Evolutionary conservation across 495 filamentous ascomycete species (phyloP).

Genomic region (Penicillium odoratum): DNA sequence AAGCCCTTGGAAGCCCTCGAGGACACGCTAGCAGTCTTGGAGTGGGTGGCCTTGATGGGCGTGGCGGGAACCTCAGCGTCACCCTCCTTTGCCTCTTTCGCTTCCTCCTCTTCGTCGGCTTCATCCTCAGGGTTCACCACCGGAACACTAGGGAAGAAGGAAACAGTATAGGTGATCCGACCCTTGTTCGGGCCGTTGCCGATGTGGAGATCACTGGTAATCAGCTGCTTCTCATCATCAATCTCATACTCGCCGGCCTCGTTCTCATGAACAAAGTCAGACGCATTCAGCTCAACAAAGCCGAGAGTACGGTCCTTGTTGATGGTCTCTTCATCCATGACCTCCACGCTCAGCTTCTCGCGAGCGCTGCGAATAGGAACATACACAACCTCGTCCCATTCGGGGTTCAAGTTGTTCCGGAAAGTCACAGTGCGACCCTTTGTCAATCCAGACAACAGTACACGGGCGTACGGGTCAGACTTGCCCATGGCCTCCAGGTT

Average conservation of each 20-base stretch:
- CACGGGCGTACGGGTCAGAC: constrained; percentile 90
- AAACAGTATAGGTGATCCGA: constrained; percentile 74
- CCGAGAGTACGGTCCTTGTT: constrained; percentile 87
- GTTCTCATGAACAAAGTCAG: constrained; percentile 76
- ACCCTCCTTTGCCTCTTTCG: constrained; percentile 49
- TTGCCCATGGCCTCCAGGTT: constrained; percentile 96
- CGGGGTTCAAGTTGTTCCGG: constrained; percentile 90
- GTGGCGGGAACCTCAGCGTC: constrained; percentile 37
- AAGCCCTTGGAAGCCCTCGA: constrained; percentile 29
- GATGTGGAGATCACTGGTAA: constrained; percentile 61
- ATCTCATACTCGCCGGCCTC: constrained; percentile 81
- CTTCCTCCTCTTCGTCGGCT: constrained; percentile 57
- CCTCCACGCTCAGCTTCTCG: constrained; percentile 83
- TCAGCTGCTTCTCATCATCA: constrained; percentile 70
- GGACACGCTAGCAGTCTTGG: constrained; percentile 33
- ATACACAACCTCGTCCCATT: constrained; percentile 96
- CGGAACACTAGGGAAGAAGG: constrained; percentile 89
- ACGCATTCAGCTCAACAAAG: constrained; percentile 67
- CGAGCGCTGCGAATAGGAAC: constrained; percentile 84
- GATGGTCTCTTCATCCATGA: constrained; percentile 93
- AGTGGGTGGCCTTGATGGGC: constrained; percentile 39
- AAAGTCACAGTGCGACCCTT: constrained; percentile 92
- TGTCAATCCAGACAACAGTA: constrained; percentile 84
- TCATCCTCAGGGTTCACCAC: constrained; percentile 94
- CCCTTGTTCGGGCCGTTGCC: constrained; percentile 73